Base-by-base conservation (phyloP, 192 early-diverging fungal genomes). In the Phlyctochytrium planicorne region DNA sequence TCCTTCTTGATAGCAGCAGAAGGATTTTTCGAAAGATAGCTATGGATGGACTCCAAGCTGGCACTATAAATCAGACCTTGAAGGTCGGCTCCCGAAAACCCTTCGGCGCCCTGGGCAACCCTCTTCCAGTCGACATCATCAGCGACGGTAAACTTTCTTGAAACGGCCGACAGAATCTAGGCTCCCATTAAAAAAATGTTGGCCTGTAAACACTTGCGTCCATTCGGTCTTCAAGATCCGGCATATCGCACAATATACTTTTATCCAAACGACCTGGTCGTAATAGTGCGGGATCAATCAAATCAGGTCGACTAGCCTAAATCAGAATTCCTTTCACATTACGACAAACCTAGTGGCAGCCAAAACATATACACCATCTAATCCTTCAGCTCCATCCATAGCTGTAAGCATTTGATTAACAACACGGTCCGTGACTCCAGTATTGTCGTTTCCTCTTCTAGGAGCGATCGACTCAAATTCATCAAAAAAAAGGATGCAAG, bases 381-480 rank as follows among this genome's bases (percentile, higher is more conserved):
- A 75, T 0, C 94, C 94, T 76, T 99, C 95, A 0, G 97, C 97
- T 67, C 97, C 97, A 73, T 99, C 97, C 94, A 99, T 96, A 70
- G 94, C 91, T 2, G 97, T 99, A 71, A 99, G 67, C 81, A 99
- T 90, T 76, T 99, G 97, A 76, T 99, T 99, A 23, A 99, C 97
- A 0, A 99, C 95, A 36, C 97, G 86, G 73, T 99, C 97, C 0
- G 97, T 99, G 2, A 99, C 97, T 59, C 97, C 97, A 3, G 95
- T 95, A 72, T 95, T 97, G 69, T 99, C 97, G 47, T 94, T 92
- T n/a, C 97, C 97, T 73, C 90, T 85, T 33, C 94, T 82, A 33
- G 97, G 97, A 0, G 97, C 97, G 78, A 99, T 94, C 34, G 92
- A 83, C 68, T 99, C 97, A 81, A 99, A 96, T 78, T 99, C 97